Evolutionary conservation across 2,329 filamentous ascomycete species (phyloP), one percentile per base, ranked within the genome.

Genomic region (Pseudopithomyces maydicus): DNA sequence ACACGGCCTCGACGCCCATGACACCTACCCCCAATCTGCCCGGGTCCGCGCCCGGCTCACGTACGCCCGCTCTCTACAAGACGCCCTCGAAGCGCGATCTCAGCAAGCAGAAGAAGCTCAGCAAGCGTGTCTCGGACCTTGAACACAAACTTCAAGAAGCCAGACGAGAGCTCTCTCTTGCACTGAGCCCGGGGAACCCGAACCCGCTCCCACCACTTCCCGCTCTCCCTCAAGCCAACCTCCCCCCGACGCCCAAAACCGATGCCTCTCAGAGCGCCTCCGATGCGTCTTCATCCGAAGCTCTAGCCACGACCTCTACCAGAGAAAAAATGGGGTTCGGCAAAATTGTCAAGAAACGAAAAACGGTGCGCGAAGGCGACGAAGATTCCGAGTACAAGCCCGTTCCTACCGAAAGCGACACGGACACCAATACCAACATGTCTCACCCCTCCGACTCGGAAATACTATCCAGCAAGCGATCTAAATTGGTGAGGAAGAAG

Each of bases 61-160:
- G 48, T 29, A 71, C 68, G 1, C 72, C 69, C 1, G 59, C 63
- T 6, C 68, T 84, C 33, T 79, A 79, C 55, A 79, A 77, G 39
- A 78, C 81, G 22, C 79, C 79, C 2, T 85, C 83, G 2, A 83
- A 82, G 64, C 83, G 81, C 62, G 85, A 88, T 51, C 73, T 88
- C 6, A 77, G 81, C 48, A 82, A 81, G 64, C 83, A 87, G 63
- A 77, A 81, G 56, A 86, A 84, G 59, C 74, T 88, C 32, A 76
- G 80, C 39, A 86, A 85, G 73, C 80, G 84, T 51, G 85, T 88
- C 29, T 86, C 84, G 61, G 81, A 87, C 61, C 78, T 88, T 12
- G 85, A 88, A 63, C 70, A 77, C 12, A 86, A 87, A 67, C 78
- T 88, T 29, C 76, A 83, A 15, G 78, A 79, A 35, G 84, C 84